Evolutionary conservation across 2,329 filamentous ascomycete genomes (phyloP).

Genomic region (Colletotrichum phormii): DNA sequence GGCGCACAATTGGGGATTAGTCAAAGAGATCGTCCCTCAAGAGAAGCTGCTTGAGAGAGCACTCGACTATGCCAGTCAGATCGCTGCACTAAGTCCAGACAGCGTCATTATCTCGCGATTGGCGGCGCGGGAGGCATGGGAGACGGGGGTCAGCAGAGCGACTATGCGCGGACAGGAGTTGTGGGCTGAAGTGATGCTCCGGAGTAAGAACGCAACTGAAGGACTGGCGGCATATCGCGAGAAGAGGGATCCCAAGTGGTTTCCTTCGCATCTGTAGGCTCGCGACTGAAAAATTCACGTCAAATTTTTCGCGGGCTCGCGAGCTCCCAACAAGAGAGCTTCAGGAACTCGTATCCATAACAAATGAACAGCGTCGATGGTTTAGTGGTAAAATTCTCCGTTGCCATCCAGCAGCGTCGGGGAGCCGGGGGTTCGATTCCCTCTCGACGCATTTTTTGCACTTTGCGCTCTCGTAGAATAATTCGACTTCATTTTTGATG

Average conservation of each 20-base stretch:
- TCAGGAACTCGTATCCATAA: too few relatives aligned
- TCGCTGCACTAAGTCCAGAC: slow-evolving; percentile 47
- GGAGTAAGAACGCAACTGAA: slow-evolving; percentile 44
- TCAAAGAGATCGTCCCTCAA: slow-evolving; percentile 45
- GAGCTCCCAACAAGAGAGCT: background rate
- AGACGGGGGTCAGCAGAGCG: slow-evolving; percentile 47
- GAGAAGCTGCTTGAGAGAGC: slow-evolving; percentile 44
- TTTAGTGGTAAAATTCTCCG: slow-evolving; percentile 38
- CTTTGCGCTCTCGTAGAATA: background rate
- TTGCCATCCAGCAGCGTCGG: slow-evolving; percentile 35
- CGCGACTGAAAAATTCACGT: rapidly evolving
- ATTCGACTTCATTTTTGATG: background rate
- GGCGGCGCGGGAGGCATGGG: slow-evolving; percentile 49
- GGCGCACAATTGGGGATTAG: slow-evolving; percentile 46
- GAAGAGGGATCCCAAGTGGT: slow-evolving; percentile 46
- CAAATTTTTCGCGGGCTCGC: too few relatives aligned
- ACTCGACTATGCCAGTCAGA: slow-evolving; percentile 45
- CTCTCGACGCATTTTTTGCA: slow-evolving; percentile 11
- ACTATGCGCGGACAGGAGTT: slow-evolving; percentile 49
- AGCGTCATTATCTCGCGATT: slow-evolving; percentile 47
- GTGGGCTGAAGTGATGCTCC: slow-evolving; percentile 45
- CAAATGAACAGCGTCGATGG: slow-evolving; percentile 26
- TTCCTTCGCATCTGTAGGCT: slow-evolving; percentile 42
- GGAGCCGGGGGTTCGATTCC: slow-evolving; percentile 38
- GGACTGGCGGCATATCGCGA: slow-evolving; percentile 45